Evolutionary conservation across 495 filamentous ascomycete species (phyloP).

Genomic region (Hypoxylon intermedium): DNA sequence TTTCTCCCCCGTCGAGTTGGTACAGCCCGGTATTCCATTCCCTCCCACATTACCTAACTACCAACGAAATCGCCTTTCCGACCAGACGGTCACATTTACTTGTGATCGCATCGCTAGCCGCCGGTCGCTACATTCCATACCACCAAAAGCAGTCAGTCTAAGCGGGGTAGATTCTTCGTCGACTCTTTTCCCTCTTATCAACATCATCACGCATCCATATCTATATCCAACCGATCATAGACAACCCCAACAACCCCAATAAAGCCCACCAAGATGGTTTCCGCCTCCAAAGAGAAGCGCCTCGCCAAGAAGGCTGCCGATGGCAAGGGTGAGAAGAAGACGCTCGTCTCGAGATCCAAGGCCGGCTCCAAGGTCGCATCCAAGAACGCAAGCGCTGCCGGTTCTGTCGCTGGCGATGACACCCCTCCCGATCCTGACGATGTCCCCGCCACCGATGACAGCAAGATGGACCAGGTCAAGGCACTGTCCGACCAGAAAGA

Average conservation of each 20-base stretch:
- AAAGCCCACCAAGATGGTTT: slow-evolving; percentile 70
- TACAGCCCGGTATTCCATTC: not conserved
- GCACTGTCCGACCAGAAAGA: slow-evolving; percentile 81
- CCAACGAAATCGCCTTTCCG: slow-evolving; percentile 2
- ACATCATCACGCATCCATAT: not conserved
- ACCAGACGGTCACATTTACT: slow-evolving; percentile 29
- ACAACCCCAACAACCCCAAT: slow-evolving; percentile 14
- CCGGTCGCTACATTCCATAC: slow-evolving; percentile 7
- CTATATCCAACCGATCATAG: not conserved
- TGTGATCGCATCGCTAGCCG: slow-evolving; percentile 19
- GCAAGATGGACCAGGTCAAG: slow-evolving; percentile 81
- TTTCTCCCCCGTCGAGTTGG: not conserved
- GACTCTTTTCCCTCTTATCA: slow-evolving; percentile 1
- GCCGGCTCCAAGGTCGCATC: slow-evolving; percentile 69
- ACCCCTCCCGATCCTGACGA: slow-evolving; percentile 65
- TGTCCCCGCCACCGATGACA: slow-evolving; percentile 70
- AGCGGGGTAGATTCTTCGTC: slow-evolving; percentile 34
- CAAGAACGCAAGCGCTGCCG: slow-evolving; percentile 68
- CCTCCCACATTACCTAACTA: not conserved
- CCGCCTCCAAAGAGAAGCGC: slow-evolving; percentile 96
- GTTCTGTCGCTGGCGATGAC: slow-evolving; percentile 74
- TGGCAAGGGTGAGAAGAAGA: slow-evolving; percentile 73
- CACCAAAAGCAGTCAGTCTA: slow-evolving; percentile 5
- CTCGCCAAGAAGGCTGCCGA: slow-evolving; percentile 91
- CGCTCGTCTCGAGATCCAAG: slow-evolving; percentile 70